Evolutionary conservation across 148 eudicot species (phyloP).

Genomic region (Rhododendron henanense): DNA sequence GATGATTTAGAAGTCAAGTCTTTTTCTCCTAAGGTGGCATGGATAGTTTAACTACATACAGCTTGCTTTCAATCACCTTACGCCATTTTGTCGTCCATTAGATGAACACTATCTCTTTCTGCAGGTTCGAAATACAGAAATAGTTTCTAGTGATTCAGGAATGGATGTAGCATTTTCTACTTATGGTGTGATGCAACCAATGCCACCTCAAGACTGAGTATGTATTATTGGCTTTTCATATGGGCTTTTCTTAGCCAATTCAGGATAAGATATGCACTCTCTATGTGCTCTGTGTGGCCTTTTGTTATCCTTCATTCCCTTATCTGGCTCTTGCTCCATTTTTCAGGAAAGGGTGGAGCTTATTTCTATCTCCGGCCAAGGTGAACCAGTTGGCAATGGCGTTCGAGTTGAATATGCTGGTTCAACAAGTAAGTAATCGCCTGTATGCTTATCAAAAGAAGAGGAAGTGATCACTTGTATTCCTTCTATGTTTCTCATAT

Average conservation of each 20-base stretch:
- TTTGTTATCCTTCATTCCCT: not conserved
- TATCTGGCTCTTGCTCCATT: not conserved
- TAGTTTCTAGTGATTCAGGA: conserved; percentile 31
- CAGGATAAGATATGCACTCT: not conserved
- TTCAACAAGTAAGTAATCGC: conserved; percentile 40
- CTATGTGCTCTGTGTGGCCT: no score
- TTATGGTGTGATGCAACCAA: conserved; percentile 20
- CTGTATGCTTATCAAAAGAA: conserved; percentile 3
- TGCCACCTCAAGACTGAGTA: conserved; percentile 26
- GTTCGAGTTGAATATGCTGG: conserved; percentile 27
- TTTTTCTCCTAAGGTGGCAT: conserved; percentile 53
- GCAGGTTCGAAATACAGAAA: conserved; percentile 43
- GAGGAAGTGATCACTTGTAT: conserved; percentile 28
- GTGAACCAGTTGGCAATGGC: conserved; percentile 22
- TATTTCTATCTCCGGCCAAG: conserved; percentile 17
- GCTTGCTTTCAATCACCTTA: conserved; percentile 1
- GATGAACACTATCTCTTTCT: not conserved
- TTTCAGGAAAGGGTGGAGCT: conserved; percentile 30
- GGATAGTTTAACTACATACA: conserved; percentile 1
- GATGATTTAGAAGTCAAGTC: conserved; percentile 58
- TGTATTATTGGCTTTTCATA: conserved; percentile 3
- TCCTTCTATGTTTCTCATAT: not conserved
- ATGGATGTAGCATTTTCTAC: conserved; percentile 24
- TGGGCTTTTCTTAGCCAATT: not conserved
- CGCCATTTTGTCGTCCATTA: not conserved